Conservation (phyloP, 805 yeast species). For the Ogataea saltuana region DNA sequence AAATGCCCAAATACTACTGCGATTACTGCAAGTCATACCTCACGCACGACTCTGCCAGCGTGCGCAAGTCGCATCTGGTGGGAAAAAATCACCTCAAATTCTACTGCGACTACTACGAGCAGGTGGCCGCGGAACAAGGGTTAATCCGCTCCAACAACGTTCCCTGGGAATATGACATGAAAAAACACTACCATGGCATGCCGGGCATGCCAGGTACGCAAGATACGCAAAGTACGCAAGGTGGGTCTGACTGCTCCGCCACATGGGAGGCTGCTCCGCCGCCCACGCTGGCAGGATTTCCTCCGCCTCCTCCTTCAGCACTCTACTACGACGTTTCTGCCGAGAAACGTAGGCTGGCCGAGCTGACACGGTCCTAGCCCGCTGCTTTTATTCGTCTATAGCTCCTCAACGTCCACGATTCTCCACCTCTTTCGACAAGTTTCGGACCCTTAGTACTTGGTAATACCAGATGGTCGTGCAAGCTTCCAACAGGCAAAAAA, state of each 20-base stretch:
- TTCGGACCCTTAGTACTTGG: background rate
- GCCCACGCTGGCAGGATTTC: constrained; percentile 35
- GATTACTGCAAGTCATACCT: constrained; percentile 81
- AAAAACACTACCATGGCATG: constrained; percentile 37
- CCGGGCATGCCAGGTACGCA: constrained; percentile 34
- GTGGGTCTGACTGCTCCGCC: constrained; percentile 16
- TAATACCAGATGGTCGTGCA: constrained; percentile 5
- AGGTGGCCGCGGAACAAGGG: constrained; percentile 28
- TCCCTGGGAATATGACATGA: constrained; percentile 40
- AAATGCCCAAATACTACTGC: constrained; percentile 77
- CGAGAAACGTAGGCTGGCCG: constrained; percentile 21
- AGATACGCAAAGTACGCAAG: no score
- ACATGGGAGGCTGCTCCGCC: constrained; percentile 35
- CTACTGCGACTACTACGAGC: constrained; percentile 75
- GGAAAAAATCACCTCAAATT: constrained; percentile 76
- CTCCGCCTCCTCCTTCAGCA: constrained; percentile 40
- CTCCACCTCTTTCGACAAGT: background rate
- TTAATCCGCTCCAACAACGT: constrained; percentile 26
- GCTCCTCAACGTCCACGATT: background rate
- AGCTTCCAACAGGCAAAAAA: constrained; percentile 6
- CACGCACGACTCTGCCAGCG: constrained; percentile 88
- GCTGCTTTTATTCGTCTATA: background rate
- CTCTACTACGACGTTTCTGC: constrained; percentile 24
- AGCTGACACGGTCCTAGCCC: constrained; percentile 12
- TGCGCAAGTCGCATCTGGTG: constrained; percentile 71